Conservation (phyloP, 768 basidiomycete species). For the Coprinopsis sp. region DNA sequence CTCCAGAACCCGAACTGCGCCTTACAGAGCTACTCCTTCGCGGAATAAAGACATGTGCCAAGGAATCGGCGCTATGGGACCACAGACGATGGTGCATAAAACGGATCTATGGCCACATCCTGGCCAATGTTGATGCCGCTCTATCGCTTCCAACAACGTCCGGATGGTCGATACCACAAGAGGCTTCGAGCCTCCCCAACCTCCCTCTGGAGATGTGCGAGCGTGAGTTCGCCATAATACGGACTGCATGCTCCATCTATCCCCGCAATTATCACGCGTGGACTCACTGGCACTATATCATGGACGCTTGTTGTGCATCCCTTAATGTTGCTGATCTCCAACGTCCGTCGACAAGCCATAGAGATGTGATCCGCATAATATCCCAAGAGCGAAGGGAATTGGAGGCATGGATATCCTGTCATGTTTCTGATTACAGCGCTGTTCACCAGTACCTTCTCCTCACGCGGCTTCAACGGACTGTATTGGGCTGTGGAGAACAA, state of each 20-base stretch:
- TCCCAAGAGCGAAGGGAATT: constrained; percentile 32
- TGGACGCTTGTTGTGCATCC: constrained; percentile 28
- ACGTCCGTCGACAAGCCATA: constrained; percentile 14
- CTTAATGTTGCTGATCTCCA: constrained; percentile 11
- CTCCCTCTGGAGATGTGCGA: constrained; percentile 33
- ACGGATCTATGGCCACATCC: constrained; percentile 22
- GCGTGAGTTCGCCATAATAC: constrained; percentile 45
- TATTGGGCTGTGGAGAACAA: no score
- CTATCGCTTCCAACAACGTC: neutral
- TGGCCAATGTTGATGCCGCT: neutral
- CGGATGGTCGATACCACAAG: constrained; percentile 24
- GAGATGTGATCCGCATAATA: constrained; percentile 30
- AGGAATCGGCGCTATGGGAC: constrained; percentile 66
- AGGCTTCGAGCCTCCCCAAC: constrained; percentile 23
- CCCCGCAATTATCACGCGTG: constrained; percentile 75
- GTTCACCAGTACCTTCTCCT: constrained; percentile 48
- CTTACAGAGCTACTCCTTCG: constrained; percentile 44
- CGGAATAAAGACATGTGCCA: constrained; percentile 50
- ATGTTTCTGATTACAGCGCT: constrained; percentile 66
- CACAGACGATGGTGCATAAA: constrained; percentile 64
- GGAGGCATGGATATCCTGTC: constrained; percentile 53
- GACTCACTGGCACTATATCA: constrained; percentile 53
- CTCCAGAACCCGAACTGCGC: constrained; percentile 42
- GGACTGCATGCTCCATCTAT: constrained; percentile 53
- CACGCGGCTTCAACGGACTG: constrained; percentile 22